A percentile compares a stretch with the other conserved stretches of the same genome.
Conservation (phyloP, 2,329 filamentous ascomycete species). For the Colletotrichum sp. region DNA sequence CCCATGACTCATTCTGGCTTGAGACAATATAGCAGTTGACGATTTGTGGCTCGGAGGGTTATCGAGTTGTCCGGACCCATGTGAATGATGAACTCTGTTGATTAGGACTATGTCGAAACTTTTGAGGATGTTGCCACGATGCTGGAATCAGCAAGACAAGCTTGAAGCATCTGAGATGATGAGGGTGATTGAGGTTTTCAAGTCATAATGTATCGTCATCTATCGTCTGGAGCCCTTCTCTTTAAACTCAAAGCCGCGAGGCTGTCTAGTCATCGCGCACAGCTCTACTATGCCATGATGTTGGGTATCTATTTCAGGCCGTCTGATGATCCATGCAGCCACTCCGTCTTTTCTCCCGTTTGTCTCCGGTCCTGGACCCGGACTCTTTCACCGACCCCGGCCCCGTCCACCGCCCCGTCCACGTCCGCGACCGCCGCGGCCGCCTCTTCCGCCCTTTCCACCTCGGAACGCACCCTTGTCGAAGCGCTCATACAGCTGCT, state of each 20-base stretch:
- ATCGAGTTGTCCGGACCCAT: background rate
- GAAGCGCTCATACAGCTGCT: slow-evolving; percentile 71
- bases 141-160: background rate
- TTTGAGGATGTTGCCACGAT: background rate
- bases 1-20: background rate
- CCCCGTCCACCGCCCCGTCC: slow-evolving; percentile 39
- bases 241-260: background rate
- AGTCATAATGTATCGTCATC: background rate
- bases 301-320: background rate
- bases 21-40: background rate
- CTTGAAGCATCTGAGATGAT: background rate
- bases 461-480: slow-evolving; percentile 42
- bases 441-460: slow-evolving; percentile 42
- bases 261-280: background rate
- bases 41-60: background rate
- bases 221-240: background rate
- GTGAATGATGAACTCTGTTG: background rate
- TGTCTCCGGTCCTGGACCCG: slow-evolving; percentile 27
- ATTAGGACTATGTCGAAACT: background rate
- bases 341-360: slow-evolving; percentile 3
- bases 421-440: slow-evolving; percentile 48
- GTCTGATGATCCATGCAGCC: background rate
- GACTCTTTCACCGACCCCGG: slow-evolving; percentile 26
- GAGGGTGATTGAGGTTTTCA: background rate
- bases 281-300: background rate